Base-by-base conservation (phyloP, 2,329 filamentous ascomycete genomes). In the Cladosporium sp. region DNA sequence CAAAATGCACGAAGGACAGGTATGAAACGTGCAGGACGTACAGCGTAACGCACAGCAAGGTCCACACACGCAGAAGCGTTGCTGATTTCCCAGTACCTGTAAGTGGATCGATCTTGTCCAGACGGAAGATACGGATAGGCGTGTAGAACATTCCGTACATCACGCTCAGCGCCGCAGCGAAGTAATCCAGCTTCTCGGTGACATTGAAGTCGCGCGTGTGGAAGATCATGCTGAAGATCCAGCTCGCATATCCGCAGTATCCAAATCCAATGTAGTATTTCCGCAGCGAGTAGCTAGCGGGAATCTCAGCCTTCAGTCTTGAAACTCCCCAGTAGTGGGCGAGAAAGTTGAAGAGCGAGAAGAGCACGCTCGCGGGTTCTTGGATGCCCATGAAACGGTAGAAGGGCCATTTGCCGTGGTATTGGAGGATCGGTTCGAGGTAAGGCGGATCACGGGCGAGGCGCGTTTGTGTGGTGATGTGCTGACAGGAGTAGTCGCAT, bases 351-450 rank as follows among this genome's bases (percentile, higher is more conserved):
- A 94, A 80, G 45, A 95, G 77, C 57, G 88, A 95, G 77, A 96
- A 98, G 64, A 96, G 75, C 58, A 97, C 92, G 43, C 85, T 90
- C 68, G 91, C 89, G 52, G 92, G 90, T 73, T 98, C 93, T 72
- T 98, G 93, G 75, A 95, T 86, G 67, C 93, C 93, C 48, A 94
- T 71, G 63, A 96, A 79, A 58, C 93, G 87, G 68, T 84, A 77
- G 72, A 98, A 98, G 33, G 93, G 93, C 93, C 93, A 98, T 79
- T 98, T 98, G 27, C 93, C 93, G 73, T 98, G 90, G 76, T 91
- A 98, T 72, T 98, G 93, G 50, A 92, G 84, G 43, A 96, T 70
- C 9, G 83, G 79, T 25, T 82, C 69, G 55, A 80, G 72, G 73
- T 83, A 83, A 1, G 80, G 80, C 29, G 80, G 79, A 53, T 82